Evolutionary conservation across 2,329 filamentous ascomycete species (phyloP).

Genomic region (Neopestalotiopsis sp.): DNA sequence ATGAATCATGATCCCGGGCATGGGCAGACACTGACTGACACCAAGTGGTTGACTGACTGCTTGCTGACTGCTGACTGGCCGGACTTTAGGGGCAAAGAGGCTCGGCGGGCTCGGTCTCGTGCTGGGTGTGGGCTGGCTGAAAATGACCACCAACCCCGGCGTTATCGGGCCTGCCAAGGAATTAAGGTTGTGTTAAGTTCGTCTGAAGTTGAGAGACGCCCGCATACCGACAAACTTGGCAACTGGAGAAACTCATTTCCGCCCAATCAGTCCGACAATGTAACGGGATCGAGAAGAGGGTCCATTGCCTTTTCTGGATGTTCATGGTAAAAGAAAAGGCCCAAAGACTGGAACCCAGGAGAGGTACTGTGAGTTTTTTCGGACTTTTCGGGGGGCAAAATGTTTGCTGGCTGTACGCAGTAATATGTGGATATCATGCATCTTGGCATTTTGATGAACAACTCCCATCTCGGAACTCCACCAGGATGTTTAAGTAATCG

Average conservation of each 20-base stretch:
- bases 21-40: too few species aligned
- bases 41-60: too few species aligned
- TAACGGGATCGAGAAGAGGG: not conserved
- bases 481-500: too few species aligned
- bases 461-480: too few species aligned
- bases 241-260: slow-evolving; percentile 3
- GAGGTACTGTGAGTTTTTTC: not conserved
- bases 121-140: not conserved
- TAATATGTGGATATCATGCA: too few species aligned
- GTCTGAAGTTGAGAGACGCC: not conserved
- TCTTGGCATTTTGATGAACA: too few species aligned
- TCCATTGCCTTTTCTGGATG: not conserved
- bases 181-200: not conserved
- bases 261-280: not conserved
- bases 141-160: not conserved
- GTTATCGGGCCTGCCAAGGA: slow-evolving; percentile 3
- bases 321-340: not conserved
- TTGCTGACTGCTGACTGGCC: not conserved
- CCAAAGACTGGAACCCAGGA: not conserved
- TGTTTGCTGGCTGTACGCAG: too few species aligned
- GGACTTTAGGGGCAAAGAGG: not conserved
- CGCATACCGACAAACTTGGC: not conserved
- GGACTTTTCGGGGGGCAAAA: not conserved
- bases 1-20: not conserved
- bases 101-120: not conserved